Base-by-base conservation (phyloP, 306 rosid genomes). In the Cotoneaster glaucophyllus region DNA sequence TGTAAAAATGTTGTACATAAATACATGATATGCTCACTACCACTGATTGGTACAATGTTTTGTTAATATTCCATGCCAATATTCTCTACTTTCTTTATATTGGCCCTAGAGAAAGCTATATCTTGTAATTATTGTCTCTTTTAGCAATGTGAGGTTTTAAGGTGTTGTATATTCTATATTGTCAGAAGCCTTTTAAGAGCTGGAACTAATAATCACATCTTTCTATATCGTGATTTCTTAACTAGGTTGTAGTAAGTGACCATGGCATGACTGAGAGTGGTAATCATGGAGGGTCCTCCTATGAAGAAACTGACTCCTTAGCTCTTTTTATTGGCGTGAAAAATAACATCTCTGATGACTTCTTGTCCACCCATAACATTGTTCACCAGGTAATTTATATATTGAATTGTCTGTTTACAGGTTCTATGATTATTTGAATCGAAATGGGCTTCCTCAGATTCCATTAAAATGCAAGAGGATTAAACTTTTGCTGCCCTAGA, bases 221-320 rank as follows among this genome's bases (percentile, higher is more conserved):
- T 43, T 64, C 62, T 69, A 53, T 79, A 39, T 73, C 24, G 37
- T 70, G 43, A 74, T 28, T 71, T 84, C 25, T 67, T 63, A 62
- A 59, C 54, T 71, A 94, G 98, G 87, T 90, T 69, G 88, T 90
- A 32, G 93, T 84, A 70, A 94, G 98, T 84, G 98, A 94, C 89
- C 98, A 94, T 84, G 98, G 98, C 82, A 94, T 94, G 98, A 90
- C 95, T 52, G 93, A 87, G 64, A 91, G 76, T 79, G 98, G 98
- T 82, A 94, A 94, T 79, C 97, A 91, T 45, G 97, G 97, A 50
- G 98, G 98, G 77, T 94, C 97, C 18, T 90, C 98, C 12, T 85
- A 86, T 62, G 96, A 94, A 85, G 98, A 94, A 86, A 85, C 90
- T 3, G 97, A 94, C 75, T 90, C 98, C 44, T 82, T 94, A 15